Conservation (phyloP, 768 basidiomycete species). For the Paxillus involutus region DNA sequence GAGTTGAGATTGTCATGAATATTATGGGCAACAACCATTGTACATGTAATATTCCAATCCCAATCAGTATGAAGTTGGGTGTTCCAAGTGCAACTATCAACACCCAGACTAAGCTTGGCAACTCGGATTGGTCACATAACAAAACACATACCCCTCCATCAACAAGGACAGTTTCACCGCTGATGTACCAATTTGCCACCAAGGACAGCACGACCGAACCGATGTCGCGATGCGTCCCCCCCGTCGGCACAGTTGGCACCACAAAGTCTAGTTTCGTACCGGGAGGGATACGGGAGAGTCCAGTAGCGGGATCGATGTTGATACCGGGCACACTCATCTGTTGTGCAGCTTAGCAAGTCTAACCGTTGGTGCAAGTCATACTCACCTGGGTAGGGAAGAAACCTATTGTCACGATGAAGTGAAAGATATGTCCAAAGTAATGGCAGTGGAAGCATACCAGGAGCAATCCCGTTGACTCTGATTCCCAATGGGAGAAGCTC, state of each 20-base stretch:
- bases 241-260: slow-evolving; percentile 33
- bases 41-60: too few relatives aligned
- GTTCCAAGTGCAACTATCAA: slow-evolving; percentile 34
- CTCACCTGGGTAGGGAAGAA: background rate
- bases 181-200: slow-evolving; percentile 48
- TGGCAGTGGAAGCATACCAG: slow-evolving; percentile 23
- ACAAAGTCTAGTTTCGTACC: slow-evolving; percentile 26
- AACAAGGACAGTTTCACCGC: slow-evolving; percentile 48
- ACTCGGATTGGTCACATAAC: background rate
- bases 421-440: slow-evolving; percentile 29
- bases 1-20: too few relatives aligned
- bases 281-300: slow-evolving; percentile 21
- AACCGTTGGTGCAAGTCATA: background rate
- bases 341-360: background rate
- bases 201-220: slow-evolving; percentile 43
- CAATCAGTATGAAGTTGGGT: slow-evolving; percentile 36
- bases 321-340: slow-evolving; percentile 33
- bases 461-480: slow-evolving; percentile 50
- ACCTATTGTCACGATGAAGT: slow-evolving; percentile 21
- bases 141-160: slow-evolving; percentile 46
- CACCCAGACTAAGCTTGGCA: background rate
- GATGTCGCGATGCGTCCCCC: slow-evolving; percentile 39
- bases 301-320: slow-evolving; percentile 20
- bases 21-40: too few relatives aligned
- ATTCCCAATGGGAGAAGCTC: slow-evolving; percentile 48